phyloP scores from a whole-genome alignment of 139 green algal genomes.

The Chlamydomonas urium region DNA sequence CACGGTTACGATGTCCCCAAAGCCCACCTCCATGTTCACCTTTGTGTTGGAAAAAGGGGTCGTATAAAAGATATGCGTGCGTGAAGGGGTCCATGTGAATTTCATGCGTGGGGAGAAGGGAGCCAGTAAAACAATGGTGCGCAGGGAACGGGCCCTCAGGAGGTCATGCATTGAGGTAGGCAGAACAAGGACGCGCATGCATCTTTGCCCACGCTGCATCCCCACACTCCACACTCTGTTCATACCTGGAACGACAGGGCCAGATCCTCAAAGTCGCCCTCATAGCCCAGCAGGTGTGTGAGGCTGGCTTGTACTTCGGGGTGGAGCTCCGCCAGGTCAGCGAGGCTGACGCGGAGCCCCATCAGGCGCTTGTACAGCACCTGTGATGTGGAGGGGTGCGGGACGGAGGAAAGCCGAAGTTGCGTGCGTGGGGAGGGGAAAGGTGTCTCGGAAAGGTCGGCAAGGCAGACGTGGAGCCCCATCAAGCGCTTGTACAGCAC shows the following conservation, averaged over 20 bases:
- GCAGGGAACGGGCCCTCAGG: too few relatives aligned
- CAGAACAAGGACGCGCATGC: too few relatives aligned
- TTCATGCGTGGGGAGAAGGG: too few relatives aligned
- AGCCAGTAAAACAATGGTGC: too few relatives aligned
- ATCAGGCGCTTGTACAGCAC: slow-evolving; percentile 82
- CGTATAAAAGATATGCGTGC: too few relatives aligned
- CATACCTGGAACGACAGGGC: slow-evolving; percentile 15
- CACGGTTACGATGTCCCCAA: slow-evolving; percentile 37
- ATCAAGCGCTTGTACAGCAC: slow-evolving; percentile 82
- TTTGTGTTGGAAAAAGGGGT: too few relatives aligned
- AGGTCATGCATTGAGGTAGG: too few relatives aligned
- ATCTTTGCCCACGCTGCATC: too few relatives aligned
- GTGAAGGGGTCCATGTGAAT: too few relatives aligned
- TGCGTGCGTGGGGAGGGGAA: too few relatives aligned
- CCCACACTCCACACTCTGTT: too few relatives aligned
- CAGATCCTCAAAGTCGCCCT: neutral
- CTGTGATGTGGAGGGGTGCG: neutral
- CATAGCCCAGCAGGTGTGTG: neutral
- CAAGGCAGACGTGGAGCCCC: slow-evolving; percentile 20
- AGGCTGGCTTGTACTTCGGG: neutral
- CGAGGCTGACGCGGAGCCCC: slow-evolving; percentile 18
- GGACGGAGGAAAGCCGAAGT: too few relatives aligned
- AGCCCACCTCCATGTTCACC: slow-evolving; percentile 38
- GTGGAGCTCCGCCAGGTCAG: slow-evolving; percentile 26
- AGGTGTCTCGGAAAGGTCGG: slow-evolving; percentile 30